Base-by-base conservation (phyloP, 306 rosid species). In the Spatholobus suberectus region DNA sequence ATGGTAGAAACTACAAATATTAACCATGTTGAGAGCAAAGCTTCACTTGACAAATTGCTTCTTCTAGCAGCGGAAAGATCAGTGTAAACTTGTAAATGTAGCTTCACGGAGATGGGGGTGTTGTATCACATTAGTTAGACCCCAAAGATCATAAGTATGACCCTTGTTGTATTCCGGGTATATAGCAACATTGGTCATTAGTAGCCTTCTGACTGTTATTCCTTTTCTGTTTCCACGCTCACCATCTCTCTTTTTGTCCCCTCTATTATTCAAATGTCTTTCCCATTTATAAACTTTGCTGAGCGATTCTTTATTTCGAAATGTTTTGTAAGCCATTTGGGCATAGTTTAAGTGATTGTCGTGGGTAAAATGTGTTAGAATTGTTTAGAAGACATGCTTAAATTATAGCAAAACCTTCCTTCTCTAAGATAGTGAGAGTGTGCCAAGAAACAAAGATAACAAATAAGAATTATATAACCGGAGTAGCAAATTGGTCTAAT, bases 61-160 rank as follows among this genome's bases (percentile, higher is more conserved):
- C 75, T 61, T 21, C 20, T n/a, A 44, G 38, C 8, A 66, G 55
- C 35, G 7, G 17, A 73, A 69, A 68, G 32, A 65, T 65, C 13
- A 70, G 34, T 47, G 61, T 9, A 40, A 40, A 52, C 47, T 46
- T 77, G 86, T 85, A 77, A 73, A 84, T 81, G 80, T 61, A 78
- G 73, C 73, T 69, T 73, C 65, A 35, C 10, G 44, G 23, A 80
- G 24, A 70, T 66, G 77, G 51, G 41, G 32, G 14, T 32, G 35
- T 17, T 58, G 84, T 78, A 76, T 58, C 77, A 75, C 79, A 51
- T 63, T 75, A 68, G 37, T 63, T 70, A 49, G 76, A 82, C 51
- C 46, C 18, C 27, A 57, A 57, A 43, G 69, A 32, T 75, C 61
- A 38, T 23, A 6, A 46, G 65, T 14, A 27, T 69, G 70, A 27